These are phyloP conservation scores for Sicyos baderoa DNA, from an alignment of 306 rosid species.

Conservation along the genomic window DNA sequence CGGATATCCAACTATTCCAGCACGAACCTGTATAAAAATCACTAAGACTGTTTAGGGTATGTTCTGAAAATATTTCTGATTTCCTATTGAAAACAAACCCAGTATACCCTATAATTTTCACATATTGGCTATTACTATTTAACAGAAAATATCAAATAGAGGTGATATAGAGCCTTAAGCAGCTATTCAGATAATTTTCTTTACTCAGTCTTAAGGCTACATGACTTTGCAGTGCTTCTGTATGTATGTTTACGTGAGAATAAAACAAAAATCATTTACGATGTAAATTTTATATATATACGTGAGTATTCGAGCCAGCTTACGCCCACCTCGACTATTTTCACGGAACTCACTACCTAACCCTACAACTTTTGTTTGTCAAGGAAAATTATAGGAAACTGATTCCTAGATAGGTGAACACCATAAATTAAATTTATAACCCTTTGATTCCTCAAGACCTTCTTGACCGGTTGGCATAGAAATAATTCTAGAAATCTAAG, in stretches of 20 bases:
- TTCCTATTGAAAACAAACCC: neutral
- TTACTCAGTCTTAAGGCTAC: neutral
- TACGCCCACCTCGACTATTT: too few relatives aligned
- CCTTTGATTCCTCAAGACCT: too few relatives aligned
- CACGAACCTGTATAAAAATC: slow-evolving; percentile 58
- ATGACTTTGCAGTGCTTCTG: neutral
- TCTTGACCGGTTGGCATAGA: neutral
- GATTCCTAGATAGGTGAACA: too few relatives aligned
- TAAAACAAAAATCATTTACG: slow-evolving; percentile 11
- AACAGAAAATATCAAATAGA: neutral
- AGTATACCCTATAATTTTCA: neutral
- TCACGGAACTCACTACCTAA: too few relatives aligned
- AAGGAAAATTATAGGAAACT: too few relatives aligned
- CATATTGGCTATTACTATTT: neutral
- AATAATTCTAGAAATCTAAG: neutral
- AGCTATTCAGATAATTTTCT: neutral
- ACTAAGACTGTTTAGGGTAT: neutral
- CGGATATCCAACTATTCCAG: slow-evolving; percentile 95
- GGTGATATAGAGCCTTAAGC: neutral
- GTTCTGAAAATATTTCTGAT: neutral
- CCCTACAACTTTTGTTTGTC: too few relatives aligned
- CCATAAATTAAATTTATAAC: too few relatives aligned
- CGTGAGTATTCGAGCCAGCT: too few relatives aligned
- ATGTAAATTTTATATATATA: too few relatives aligned
- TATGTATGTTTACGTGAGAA: neutral